phyloP scores from a whole-genome alignment of 352 stramenopile genomes.

The Phytophthora cryptogea region DNA sequence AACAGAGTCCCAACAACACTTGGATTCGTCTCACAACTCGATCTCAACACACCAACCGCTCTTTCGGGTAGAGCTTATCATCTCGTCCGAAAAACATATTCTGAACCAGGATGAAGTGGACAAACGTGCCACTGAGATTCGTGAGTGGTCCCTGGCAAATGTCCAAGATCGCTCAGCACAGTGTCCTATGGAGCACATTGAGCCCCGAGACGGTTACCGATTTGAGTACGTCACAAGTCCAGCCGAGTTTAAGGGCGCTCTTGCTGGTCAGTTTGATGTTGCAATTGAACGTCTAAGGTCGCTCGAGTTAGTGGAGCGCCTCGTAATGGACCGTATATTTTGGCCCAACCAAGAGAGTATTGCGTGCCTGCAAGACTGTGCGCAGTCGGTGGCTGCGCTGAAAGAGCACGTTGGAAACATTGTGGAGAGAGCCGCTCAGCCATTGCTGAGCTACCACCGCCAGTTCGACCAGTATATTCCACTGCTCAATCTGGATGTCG shows the following conservation, averaged over 20 bases:
- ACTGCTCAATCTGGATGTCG: slow-evolving; percentile 92
- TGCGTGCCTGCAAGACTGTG: slow-evolving; percentile 69
- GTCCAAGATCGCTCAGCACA: slow-evolving; percentile 48
- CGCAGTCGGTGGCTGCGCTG: slow-evolving; percentile 61
- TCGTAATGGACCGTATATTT: slow-evolving; percentile 96
- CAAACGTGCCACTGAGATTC: slow-evolving; percentile 57
- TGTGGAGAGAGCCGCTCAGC: slow-evolving; percentile 49
- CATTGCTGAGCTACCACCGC: slow-evolving; percentile 76
- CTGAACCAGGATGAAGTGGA: slow-evolving; percentile 66
- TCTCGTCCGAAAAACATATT: slow-evolving; percentile 54
- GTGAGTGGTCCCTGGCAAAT: slow-evolving; percentile 64
- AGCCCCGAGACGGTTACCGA: slow-evolving; percentile 45
- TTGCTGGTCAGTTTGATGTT: slow-evolving; percentile 83
- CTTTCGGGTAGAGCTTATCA: slow-evolving; percentile 75
- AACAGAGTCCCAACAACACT: slow-evolving; percentile 8
- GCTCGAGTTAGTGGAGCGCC: slow-evolving; percentile 89
- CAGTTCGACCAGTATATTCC: slow-evolving; percentile 88
- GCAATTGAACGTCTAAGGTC: slow-evolving; percentile 81
- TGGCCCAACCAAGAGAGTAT: slow-evolving; percentile 94
- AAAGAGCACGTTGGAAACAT: slow-evolving; percentile 53
- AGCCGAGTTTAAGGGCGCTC: slow-evolving; percentile 67
- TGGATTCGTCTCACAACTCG: not conserved
- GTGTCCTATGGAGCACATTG: slow-evolving; percentile 62
- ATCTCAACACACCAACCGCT: slow-evolving; percentile 54
- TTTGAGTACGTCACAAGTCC: slow-evolving; percentile 84